A percentile compares a stretch with the other conserved stretches of the same genome.
Evolutionary conservation across 169 alveolate species (phyloP).

Genomic region (Theileria luwenshuni): DNA sequence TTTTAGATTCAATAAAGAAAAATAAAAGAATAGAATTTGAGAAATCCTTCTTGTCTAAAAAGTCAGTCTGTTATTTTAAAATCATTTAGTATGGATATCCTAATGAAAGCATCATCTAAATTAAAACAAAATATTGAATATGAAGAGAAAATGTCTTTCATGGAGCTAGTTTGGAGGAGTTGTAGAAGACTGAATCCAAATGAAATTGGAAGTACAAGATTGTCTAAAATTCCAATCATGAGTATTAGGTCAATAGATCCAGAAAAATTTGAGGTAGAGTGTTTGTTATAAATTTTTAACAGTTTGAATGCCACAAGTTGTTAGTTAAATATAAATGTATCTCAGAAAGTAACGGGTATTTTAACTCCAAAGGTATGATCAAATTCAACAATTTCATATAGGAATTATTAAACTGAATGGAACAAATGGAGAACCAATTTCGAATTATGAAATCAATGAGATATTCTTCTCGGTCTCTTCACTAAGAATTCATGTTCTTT

Average conservation of each 20-base stretch:
- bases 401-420: constrained; percentile 13
- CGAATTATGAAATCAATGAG: constrained; percentile 34
- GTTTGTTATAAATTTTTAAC: background rate
- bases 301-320: constrained; percentile 9
- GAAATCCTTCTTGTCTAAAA: constrained; percentile 21
- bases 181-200: constrained; percentile 33
- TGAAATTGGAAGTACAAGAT: constrained; percentile 31
- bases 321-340: constrained; percentile 20
- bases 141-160: constrained; percentile 51
- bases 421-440: constrained; percentile 1
- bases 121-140: constrained; percentile 28
- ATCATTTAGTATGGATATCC: constrained; percentile 6
- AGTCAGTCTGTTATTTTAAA: constrained; percentile 16
- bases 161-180: constrained; percentile 55
- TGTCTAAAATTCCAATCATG: constrained; percentile 17
- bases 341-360: constrained; percentile 26
- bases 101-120: constrained; percentile 4
- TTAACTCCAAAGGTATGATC: constrained; percentile 20
- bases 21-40: constrained; percentile 27
- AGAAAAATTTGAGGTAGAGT: constrained; percentile 35
- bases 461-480: constrained; percentile 25
- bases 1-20: constrained; percentile 26
- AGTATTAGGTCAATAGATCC: constrained; percentile 22
- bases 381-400: background rate
- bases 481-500: constrained; percentile 37